A percentile compares a stretch with the other conserved stretches of the same genome.
phyloP scores from a whole-genome alignment of 2,329 filamentous ascomycete species.

The Hypoxylon sp. region DNA sequence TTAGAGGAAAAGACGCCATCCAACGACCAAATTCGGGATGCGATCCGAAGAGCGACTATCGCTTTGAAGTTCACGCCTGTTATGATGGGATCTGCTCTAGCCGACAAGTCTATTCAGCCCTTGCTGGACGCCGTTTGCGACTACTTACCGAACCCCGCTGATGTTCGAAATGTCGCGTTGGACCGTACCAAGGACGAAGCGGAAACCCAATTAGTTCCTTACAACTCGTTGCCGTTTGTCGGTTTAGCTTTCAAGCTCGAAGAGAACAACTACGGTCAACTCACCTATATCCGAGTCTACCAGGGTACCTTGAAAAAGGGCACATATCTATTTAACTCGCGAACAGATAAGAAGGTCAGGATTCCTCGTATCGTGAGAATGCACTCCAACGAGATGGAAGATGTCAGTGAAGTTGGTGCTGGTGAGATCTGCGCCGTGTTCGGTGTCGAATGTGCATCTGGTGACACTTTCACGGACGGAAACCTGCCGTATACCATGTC shows the following conservation, averaged over 20 bases:
- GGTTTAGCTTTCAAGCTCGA: conserved; percentile 98
- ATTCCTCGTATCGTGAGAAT: conserved; percentile 97
- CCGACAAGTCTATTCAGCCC: conserved; percentile 93
- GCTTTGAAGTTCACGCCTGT: conserved; percentile 90
- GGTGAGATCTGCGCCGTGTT: conserved; percentile 99
- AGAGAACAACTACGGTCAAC: conserved; percentile 97
- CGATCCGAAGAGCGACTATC: conserved; percentile 92
- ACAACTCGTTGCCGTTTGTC: conserved; percentile 92
- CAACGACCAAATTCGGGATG: conserved; percentile 84
- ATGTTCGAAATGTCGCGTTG: conserved; percentile 89
- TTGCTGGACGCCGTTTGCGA: conserved; percentile 98
- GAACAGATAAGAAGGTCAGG: conserved; percentile 94
- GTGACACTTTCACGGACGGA: conserved; percentile 97
- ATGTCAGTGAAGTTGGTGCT: conserved; percentile 88
- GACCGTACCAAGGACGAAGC: conserved; percentile 82
- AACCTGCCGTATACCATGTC: conserved; percentile 93
- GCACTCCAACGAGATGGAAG: conserved; percentile 99
- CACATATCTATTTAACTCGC: conserved; percentile 89
- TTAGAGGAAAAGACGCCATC: conserved; percentile 86
- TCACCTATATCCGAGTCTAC: conserved; percentile 98
- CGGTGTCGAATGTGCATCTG: conserved; percentile 95
- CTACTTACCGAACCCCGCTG: conserved; percentile 89
- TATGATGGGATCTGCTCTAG: conserved; percentile 94
- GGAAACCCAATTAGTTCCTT: conserved; percentile 86
- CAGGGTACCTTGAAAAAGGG: conserved; percentile 91